phyloP scores from a whole-genome alignment of 2,329 filamentous ascomycete species.

The Rhinocladiella similis region DNA sequence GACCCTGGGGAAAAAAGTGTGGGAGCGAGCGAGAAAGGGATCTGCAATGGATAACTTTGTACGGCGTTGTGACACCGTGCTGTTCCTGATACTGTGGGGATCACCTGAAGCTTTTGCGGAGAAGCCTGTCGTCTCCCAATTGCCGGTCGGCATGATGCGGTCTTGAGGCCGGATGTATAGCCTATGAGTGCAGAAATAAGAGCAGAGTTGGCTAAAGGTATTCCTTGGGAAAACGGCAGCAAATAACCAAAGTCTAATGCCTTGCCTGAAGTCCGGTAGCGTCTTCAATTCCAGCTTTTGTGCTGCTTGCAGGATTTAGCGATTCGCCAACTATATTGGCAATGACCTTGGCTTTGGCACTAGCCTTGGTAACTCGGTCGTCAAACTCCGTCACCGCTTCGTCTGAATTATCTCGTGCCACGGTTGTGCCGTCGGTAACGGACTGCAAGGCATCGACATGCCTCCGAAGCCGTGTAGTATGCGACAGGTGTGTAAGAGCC shows the following conservation, averaged over 20 bases:
- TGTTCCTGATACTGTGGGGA: not conserved
- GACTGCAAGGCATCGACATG: conserved; percentile 75
- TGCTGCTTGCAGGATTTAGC: conserved; percentile 29
- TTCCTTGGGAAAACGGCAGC: too few species aligned
- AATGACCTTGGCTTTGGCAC: conserved; percentile 81
- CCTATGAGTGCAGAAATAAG: not conserved
- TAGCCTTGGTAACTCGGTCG: conserved; percentile 78
- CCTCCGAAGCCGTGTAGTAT: conserved; percentile 69
- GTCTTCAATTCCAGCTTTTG: conserved; percentile 31
- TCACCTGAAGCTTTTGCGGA: conserved; percentile 13
- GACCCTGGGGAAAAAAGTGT: not conserved
- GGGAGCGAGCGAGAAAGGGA: not conserved
- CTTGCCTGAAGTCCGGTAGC: conserved; percentile 34
- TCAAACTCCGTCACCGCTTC: conserved; percentile 90
- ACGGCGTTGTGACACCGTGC: not conserved
- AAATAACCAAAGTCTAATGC: conserved; percentile 49
- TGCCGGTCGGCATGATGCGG: not conserved
- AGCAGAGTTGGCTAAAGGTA: not conserved
- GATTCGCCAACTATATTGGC: conserved; percentile 65
- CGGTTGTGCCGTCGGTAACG: conserved; percentile 73
- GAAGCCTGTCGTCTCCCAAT: conserved; percentile 9
- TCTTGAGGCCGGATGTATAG: not conserved
- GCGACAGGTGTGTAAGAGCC: conserved; percentile 36
- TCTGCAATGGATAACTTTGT: conserved; percentile 7
- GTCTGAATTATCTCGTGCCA: conserved; percentile 81